These are phyloP conservation scores for Cladophialophora yegresii DNA, from an alignment of 2,329 filamentous ascomycete species.

Conservation along the genomic window DNA sequence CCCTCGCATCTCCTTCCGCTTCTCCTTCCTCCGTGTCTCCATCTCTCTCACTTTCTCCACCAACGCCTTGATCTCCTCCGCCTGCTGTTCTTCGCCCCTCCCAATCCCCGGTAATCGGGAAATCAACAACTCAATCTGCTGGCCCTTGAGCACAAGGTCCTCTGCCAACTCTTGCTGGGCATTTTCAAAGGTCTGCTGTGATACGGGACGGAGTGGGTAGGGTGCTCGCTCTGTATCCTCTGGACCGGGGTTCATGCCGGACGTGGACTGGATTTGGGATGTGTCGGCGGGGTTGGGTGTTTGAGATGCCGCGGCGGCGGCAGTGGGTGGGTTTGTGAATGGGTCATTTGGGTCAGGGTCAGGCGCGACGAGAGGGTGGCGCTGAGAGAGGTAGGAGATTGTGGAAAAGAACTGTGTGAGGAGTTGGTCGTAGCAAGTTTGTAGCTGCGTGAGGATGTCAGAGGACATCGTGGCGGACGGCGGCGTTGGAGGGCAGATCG, in stretches of 20 bases:
- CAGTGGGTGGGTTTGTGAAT: slow-evolving; percentile 41
- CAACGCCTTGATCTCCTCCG: slow-evolving; percentile 47
- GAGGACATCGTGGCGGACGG: slow-evolving; percentile 34
- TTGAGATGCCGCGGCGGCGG: slow-evolving; percentile 4
- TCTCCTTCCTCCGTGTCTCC: slow-evolving; percentile 47
- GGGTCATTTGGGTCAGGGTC: slow-evolving; percentile 40
- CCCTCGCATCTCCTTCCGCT: slow-evolving; percentile 47
- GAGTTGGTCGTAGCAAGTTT: slow-evolving; percentile 55
- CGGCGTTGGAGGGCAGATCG: neutral
- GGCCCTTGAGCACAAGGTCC: slow-evolving; percentile 53
- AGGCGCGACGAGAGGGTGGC: slow-evolving; percentile 48
- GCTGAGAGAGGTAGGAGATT: slow-evolving; percentile 52
- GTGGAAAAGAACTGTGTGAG: slow-evolving; percentile 56
- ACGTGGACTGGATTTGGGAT: slow-evolving; percentile 11
- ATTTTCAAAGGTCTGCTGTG: slow-evolving; percentile 46
- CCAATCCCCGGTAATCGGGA: slow-evolving; percentile 51
- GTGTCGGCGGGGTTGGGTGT: slow-evolving; percentile 39
- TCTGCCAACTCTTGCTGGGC: slow-evolving; percentile 52
- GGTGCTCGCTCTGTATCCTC: slow-evolving; percentile 38
- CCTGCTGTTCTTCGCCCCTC: slow-evolving; percentile 49
- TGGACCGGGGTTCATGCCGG: slow-evolving; percentile 28
- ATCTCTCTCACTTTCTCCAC: slow-evolving; percentile 49
- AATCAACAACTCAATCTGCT: slow-evolving; percentile 55
- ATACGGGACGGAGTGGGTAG: slow-evolving; percentile 45
- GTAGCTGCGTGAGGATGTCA: slow-evolving; percentile 54